These are phyloP conservation scores for Pseudogymnoascus destructans DNA, from an alignment of 2,329 filamentous ascomycete genomes.

Conservation along the genomic window DNA sequence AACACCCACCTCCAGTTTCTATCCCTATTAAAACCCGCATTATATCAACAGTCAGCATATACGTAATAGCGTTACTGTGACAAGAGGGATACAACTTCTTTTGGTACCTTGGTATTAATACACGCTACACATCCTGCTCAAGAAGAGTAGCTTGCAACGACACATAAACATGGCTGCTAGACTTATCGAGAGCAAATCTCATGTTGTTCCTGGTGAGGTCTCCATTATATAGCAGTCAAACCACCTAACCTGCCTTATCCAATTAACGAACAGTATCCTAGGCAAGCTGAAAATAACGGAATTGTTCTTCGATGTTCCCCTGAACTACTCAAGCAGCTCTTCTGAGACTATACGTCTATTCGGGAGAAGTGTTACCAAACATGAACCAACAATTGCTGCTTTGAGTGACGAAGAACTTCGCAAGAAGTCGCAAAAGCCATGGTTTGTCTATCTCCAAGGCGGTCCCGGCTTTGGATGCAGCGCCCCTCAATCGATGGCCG, in stretches of 20 bases:
- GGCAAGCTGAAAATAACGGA: conserved; percentile 67
- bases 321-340: conserved; percentile 55
- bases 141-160: neutral
- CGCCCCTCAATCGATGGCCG: conserved; percentile 58
- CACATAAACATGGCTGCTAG: conserved; percentile 14
- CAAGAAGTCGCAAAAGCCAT: conserved; percentile 40
- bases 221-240: conserved; percentile 16
- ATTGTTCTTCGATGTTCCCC: conserved; percentile 74
- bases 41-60: neutral
- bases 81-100: neutral
- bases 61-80: neutral
- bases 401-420: conserved; percentile 26
- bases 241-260: neutral
- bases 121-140: neutral
- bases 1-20: neutral
- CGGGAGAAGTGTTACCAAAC: conserved; percentile 56
- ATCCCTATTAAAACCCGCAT: neutral
- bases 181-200: conserved; percentile 29
- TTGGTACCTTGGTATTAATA: neutral
- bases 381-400: conserved; percentile 39
- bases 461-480: conserved; percentile 71
- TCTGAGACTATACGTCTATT: conserved; percentile 59
- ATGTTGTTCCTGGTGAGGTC: conserved; percentile 28
- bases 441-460: conserved; percentile 66
- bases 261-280: conserved; percentile 24